Evolutionary conservation across 2,329 filamentous ascomycete genomes (phyloP).

Genomic region (Arthrobotrys musiformis): DNA sequence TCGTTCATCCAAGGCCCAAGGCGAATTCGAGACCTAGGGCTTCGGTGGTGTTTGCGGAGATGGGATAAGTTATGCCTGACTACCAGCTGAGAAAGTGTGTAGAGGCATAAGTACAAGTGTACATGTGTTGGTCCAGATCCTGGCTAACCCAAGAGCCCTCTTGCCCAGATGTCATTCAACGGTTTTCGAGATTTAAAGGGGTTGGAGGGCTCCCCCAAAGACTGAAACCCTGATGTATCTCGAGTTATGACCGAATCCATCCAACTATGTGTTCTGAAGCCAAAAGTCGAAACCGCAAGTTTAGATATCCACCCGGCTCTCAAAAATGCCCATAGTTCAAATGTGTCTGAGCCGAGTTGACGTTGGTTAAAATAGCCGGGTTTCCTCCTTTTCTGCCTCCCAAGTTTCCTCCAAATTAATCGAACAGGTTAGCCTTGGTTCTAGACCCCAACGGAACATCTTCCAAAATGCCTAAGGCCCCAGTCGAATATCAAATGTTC

Average conservation of each 20-base stretch:
- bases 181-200: neutral
- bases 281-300: no score
- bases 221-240: neutral
- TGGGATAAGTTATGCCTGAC: neutral
- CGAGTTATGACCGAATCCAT: no score
- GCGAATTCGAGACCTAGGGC: neutral
- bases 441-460: neutral
- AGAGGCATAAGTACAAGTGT: no score
- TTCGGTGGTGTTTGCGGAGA: neutral
- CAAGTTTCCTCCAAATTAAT: neutral
- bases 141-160: neutral
- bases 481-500: neutral
- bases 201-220: no score
- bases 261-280: no score
- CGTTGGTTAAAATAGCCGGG: no score
- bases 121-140: neutral
- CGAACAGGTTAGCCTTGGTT: neutral
- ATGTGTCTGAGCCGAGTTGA: no score
- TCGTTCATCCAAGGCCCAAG: no score
- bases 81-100: neutral
- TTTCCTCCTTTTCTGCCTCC: no score
- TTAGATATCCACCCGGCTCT: no score
- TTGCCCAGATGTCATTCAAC: neutral
- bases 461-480: neutral
- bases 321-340: no score